Base-by-base conservation (phyloP, 805 yeast species). In the Komagataella populi region DNA sequence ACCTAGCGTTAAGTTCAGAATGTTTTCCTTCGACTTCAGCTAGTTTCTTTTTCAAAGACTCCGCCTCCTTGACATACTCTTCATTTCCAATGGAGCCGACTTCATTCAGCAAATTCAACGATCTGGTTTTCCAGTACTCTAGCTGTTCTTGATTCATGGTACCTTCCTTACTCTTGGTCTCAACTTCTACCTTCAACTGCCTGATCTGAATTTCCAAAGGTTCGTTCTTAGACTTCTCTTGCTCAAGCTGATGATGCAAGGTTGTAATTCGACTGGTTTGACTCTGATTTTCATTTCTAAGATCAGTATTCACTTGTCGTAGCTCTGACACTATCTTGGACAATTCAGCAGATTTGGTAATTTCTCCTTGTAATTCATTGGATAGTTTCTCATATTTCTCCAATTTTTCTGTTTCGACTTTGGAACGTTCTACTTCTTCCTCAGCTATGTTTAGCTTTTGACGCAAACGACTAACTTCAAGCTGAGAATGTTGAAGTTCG, bases 221-320 rank as follows among this genome's bases (percentile, higher is more conserved):
- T 39, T 71, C 73, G 3, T 77, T 45, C 50, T 70, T 66, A 2
- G 52, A 57, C 4, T 62, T 57, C 2, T 70, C 49, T 1, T 53
- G 56, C 3, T 60, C 59, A 14, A 78, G 50, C 54, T 73, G 65
- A 2, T 54, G 48, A 57, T 78, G 78, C 45, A 83, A 67, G 6
- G 62, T 63, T 45, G 59, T 56, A 12, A 70, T 65, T 50, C 61
- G 65, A 14, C 59, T 56, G 20, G 61, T 52, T 46, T 64, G 63
- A 3, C 59, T 54, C 22, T 63, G 61, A 51, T 71, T 66, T 50
- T 82, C 87, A 51, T 70, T 69, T 49, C 90, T 72, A 55, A 84
- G 69, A 1, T 86, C 76, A 6, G 72, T 67, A 57, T 84, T 84
- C 57, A 87, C 82, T 62, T 84, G 91, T 50, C 85, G 71, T 51